Base-by-base conservation (phyloP, 2,329 filamentous ascomycete genomes). In the Stenocarpella maydis region DNA sequence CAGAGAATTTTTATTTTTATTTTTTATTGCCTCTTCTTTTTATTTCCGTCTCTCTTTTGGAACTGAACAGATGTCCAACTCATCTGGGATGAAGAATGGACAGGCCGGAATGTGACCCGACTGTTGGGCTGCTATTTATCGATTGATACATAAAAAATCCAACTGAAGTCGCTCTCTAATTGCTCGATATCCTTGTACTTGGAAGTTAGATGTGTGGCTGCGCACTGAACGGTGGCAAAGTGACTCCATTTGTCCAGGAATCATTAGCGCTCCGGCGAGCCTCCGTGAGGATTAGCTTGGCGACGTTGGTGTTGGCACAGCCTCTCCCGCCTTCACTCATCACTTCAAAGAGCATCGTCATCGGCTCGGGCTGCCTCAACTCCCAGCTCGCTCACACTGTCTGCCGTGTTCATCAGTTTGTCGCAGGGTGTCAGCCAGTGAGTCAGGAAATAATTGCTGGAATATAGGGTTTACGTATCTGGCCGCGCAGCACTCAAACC, bases 51-150 rank as follows among this genome's bases (percentile, higher is more conserved):
- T 21, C 41, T 50, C 34, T 2, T 50, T 19, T 39, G 19, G 61
- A 50, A 50, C 58, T 63, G 21, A 67, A 52, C 65, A 72, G 69
- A 71, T 72, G 71, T 24, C 69, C 69, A 72, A 72, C 65, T 72
- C 65, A 67, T 72, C 65, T 72, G 69, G 31, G 43, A 68, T 60
- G 68, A 39, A 37, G 64, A 37, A 21, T 31, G 21, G 55, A 55
- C 43, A 24, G 6, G 19, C 14, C 19, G 7, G 8, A 8, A 19
- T 37, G 58, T 28, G 28, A 15, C 58, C 28, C 49, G 55, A 63
- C 5, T 34, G 19, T 49, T 49, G 28, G 19, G 58, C n/a, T 49
- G 28, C 58, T 37, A 28, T 24, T 47, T 19, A 19, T 61, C 37
- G 41, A 21, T 24, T 63, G 41, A 49, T 19, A 58, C 43, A 24